Percentiles rank a stretch among this genome's conserved stretches.
These are phyloP conservation scores for Sicyos baderoa DNA, from an alignment of 306 rosid species.

Conservation along the genomic window DNA sequence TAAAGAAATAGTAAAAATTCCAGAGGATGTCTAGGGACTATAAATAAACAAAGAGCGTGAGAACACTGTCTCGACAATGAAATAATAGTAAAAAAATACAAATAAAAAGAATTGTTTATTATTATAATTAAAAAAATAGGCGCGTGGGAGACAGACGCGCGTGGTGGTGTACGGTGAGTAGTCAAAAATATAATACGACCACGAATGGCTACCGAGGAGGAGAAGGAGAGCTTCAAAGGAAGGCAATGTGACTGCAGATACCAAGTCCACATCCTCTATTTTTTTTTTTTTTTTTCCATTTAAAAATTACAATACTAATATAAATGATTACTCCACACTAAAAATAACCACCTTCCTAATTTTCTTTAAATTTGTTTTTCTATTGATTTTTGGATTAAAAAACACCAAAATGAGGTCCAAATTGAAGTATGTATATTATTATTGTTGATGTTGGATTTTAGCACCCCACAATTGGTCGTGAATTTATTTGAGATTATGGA, in stretches of 20 bases:
- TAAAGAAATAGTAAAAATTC: background rate
- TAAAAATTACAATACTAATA: too few species aligned
- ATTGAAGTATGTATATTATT: too few species aligned
- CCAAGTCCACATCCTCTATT: constrained; percentile 22
- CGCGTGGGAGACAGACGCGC: background rate
- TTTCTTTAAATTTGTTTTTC: too few species aligned
- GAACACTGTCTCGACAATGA: background rate
- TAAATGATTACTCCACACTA: too few species aligned
- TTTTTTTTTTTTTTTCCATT: background rate
- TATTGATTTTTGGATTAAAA: too few species aligned
- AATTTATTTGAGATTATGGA: too few species aligned
- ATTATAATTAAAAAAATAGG: background rate
- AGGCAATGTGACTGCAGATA: constrained; percentile 27
- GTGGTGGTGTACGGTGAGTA: constrained; percentile 9
- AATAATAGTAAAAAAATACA: background rate
- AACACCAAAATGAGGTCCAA: too few species aligned
- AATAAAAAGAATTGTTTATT: background rate
- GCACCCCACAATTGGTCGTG: too few species aligned
- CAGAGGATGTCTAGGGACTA: too few species aligned
- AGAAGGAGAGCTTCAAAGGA: constrained; percentile 28
- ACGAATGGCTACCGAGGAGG: constrained; percentile 16
- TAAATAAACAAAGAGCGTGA: background rate
- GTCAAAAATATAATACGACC: constrained; percentile 8
- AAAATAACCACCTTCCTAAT: too few species aligned
- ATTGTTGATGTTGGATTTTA: too few species aligned